Evolutionary conservation across 148 eudicot species (phyloP), one percentile per base, ranked within the genome.

Genomic region (Pouteria glomerata): DNA sequence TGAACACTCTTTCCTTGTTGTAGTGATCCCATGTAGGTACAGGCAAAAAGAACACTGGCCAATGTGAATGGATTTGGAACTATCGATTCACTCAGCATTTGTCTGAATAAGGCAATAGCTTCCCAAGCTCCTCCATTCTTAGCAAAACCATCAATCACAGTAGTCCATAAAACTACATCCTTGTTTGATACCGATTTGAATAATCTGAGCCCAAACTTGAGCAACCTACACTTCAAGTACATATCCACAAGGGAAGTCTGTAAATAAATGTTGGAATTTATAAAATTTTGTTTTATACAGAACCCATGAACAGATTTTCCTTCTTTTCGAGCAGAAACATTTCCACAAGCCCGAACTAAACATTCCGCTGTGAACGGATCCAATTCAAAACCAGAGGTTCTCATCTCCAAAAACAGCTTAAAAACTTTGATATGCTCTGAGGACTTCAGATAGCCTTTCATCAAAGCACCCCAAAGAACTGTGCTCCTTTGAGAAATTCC

Each of bases 1-100:
- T 68, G 61, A 51, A 68, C 60, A 68, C 72, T 68, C 72, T 68
- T 68, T 68, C 72, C 72, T 68, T 33, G 72, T 53, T 51, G 31
- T 4, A 68, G 59, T 1, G 72, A 68, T 16, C 72, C 72, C 15
- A 53, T 52, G 15, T 68, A 30, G 13, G 61, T 33, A 41, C 72
- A 68, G 34, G 72, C 72, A 34, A 68, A 48, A 51, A 68, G 13
- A 51, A 68, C 21, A 39, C 72, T 53, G 2, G 72, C n/a, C n/a
- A 68, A 53, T 53, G 72, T 68, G 45, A 52, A 23, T 52, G 47
- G 15, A 35, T 68, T 68, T 52, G 72, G 72, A 52, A 26, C 12
- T 35, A 52, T 24, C 8, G 61, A 12, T 3, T 68, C 60, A 11
- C n/a, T 15, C 29, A 68, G 26, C 72, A 68, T 68, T 48, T 52